Conservation (phyloP, 345 rosid species). For the Gossypium raimondii region DNA sequence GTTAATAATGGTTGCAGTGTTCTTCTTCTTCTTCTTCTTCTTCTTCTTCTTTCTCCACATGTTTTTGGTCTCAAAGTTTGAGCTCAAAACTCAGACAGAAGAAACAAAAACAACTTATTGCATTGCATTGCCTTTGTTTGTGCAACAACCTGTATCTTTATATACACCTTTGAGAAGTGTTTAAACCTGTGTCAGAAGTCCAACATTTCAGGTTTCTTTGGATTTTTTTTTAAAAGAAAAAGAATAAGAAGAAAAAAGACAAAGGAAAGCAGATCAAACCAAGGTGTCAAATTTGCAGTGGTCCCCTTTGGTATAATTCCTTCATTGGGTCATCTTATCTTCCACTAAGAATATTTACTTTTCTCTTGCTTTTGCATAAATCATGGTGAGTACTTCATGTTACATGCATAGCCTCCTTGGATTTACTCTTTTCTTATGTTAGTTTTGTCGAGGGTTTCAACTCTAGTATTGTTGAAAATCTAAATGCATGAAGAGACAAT, state of each 20-base stretch:
- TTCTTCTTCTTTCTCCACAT: conserved; percentile 8
- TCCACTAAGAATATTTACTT: conserved; percentile 15
- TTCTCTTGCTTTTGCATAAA: conserved; percentile 4
- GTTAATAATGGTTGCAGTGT: neutral
- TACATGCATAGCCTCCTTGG: neutral
- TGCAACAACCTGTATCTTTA: neutral
- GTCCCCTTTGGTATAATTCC: conserved; percentile 1
- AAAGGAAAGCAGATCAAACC: neutral
- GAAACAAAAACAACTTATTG: neutral
- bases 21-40: conserved; percentile 14
- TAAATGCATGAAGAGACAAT: too few relatives aligned
- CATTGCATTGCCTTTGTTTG: neutral
- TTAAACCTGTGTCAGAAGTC: neutral
- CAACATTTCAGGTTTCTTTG: neutral
- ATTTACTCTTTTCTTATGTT: neutral
- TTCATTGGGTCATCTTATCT: conserved; percentile 7
- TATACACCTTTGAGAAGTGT: neutral
- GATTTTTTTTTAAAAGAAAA: neutral
- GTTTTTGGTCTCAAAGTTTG: neutral
- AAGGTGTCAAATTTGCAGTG: conserved; percentile 9
- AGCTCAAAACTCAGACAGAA: neutral
- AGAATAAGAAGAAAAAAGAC: neutral
- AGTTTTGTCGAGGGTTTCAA: neutral
- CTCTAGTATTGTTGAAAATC: too few relatives aligned
- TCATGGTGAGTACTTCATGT: neutral